Conservation (phyloP, 345 rosid genomes). For the Rhodamnia rubescens region DNA sequence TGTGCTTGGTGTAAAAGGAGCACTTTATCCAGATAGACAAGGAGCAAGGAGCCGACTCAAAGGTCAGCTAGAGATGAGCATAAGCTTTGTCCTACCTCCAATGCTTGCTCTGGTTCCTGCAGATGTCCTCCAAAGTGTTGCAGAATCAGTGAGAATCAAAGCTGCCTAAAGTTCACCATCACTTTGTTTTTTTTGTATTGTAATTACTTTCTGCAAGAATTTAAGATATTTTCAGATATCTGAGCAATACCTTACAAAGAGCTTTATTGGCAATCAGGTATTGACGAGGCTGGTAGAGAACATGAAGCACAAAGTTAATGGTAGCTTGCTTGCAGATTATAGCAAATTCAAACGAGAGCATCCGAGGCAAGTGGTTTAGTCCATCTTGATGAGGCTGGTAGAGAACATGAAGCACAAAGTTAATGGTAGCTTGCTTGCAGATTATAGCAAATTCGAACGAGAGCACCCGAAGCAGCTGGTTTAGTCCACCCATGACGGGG, state of each 20-base stretch:
- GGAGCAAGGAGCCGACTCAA: slow-evolving; percentile 42
- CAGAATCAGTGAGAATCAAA: slow-evolving; percentile 39
- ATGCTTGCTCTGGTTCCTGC: slow-evolving; percentile 56
- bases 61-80: slow-evolving; percentile 70
- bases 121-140: slow-evolving; percentile 47
- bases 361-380: not conserved
- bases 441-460: slow-evolving; percentile 57
- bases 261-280: slow-evolving; percentile 21
- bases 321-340: slow-evolving; percentile 75
- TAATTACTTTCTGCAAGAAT: not conserved
- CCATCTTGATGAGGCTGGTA: slow-evolving; percentile 36
- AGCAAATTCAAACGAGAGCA: slow-evolving; percentile 48
- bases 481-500: not conserved
- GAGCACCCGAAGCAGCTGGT: slow-evolving; percentile 8
- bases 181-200: not conserved
- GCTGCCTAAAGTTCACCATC: not conserved
- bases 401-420: slow-evolving; percentile 75
- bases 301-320: slow-evolving; percentile 75
- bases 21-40: slow-evolving; percentile 45
- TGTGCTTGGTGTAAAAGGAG: slow-evolving; percentile 56
- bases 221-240: not conserved
- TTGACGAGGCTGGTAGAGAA: slow-evolving; percentile 53
- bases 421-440: slow-evolving; percentile 65
- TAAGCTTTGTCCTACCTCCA: slow-evolving; percentile 72
- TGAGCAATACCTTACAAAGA: not conserved